Percentiles rank a stretch among this genome's conserved stretches.
phyloP scores from a whole-genome alignment of 495 filamentous ascomycete species.

The Chaetomium fimeti region DNA sequence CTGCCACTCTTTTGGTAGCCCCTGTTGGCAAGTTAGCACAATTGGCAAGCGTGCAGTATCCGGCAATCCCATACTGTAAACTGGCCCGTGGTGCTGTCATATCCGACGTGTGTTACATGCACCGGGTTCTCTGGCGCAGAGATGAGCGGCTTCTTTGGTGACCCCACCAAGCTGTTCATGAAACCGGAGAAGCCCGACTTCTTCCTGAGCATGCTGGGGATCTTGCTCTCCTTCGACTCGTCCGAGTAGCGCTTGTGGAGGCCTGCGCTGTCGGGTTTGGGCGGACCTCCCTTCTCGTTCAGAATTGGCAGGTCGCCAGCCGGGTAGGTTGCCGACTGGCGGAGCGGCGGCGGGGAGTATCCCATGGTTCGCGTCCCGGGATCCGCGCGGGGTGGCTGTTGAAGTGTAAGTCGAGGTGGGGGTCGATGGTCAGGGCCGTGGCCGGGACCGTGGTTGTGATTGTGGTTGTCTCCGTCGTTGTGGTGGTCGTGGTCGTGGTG shows the following conservation, averaged over 20 bases:
- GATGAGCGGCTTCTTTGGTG: slow-evolving; percentile 85
- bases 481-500: slow-evolving; percentile 31
- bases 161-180: slow-evolving; percentile 88
- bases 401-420: slow-evolving; percentile 50
- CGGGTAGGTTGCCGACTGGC: slow-evolving; percentile 80
- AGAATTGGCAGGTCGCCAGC: slow-evolving; percentile 50
- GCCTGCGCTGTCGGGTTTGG: slow-evolving; percentile 58
- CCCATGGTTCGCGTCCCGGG: slow-evolving; percentile 57
- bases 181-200: slow-evolving; percentile 94
- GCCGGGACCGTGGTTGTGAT: slow-evolving; percentile 26
- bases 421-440: slow-evolving; percentile 34
- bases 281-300: slow-evolving; percentile 48
- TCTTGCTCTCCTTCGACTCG: slow-evolving; percentile 64
- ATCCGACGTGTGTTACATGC: slow-evolving; percentile 96
- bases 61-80: slow-evolving; percentile 71
- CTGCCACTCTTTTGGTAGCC: slow-evolving; percentile 97
- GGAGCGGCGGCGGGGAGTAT: slow-evolving; percentile 53
- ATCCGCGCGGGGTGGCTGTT: slow-evolving; percentile 57
- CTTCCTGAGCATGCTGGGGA: slow-evolving; percentile 65
- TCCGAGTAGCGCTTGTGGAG: slow-evolving; percentile 80
- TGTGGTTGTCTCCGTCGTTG: background rate
- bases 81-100: slow-evolving; percentile 93
- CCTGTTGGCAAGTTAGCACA: slow-evolving; percentile 53
- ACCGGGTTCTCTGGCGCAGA: slow-evolving; percentile 96
- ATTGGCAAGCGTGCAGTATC: background rate